Evolutionary conservation across 1,139 yeast genomes (phyloP), one percentile per base, ranked within the genome.

Genomic region (Pichia sp.): DNA sequence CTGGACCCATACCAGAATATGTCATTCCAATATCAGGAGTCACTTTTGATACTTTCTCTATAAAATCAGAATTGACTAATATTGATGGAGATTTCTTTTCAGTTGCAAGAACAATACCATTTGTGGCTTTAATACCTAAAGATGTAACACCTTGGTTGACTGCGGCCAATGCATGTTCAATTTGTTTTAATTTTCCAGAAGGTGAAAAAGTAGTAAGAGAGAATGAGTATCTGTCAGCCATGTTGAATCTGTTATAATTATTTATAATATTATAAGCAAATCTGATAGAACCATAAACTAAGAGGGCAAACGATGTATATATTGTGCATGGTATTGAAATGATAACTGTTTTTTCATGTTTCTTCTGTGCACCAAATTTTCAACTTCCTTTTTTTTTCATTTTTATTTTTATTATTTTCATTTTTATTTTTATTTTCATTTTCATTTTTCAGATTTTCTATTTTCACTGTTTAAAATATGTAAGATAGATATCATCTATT

Each of bases 1-100:
- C 99, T 27, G 99, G 98, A 11, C 98, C 98, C 97, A 94, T 90
- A 32, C 99, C 99, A 25, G 96, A 79, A 70, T 94, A 94, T 5
- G 95, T 89, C 79, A 92, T 88, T 51, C 97, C 98, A 57, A 92
- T 87, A 64, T 92, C 89, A 39, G 98, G 98, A 2, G 98, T 89
- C 60, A 94, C 79, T 52, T 80, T 72, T 48, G 88, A 85, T 39
- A 94, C 83, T 65, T 94, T 94, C 48, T 83, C 76, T 53, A 86
- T 75, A 48, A 89, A 78, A 48, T 86, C 95, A 34, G 79, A 72
- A 59, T 87, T 82, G 54, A 89, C 77, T 56, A 94, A 76, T 29
- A 85, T 74, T 8, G 97, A 88, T 47, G 84, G 78, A 42, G 92
- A 78, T 66, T 90, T 92, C 71, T 92, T 86, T 66, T 92, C 98